These are phyloP conservation scores for Inonotus obliquus DNA, from an alignment of 1,284 basidiomycete genomes.

Conservation along the genomic window DNA sequence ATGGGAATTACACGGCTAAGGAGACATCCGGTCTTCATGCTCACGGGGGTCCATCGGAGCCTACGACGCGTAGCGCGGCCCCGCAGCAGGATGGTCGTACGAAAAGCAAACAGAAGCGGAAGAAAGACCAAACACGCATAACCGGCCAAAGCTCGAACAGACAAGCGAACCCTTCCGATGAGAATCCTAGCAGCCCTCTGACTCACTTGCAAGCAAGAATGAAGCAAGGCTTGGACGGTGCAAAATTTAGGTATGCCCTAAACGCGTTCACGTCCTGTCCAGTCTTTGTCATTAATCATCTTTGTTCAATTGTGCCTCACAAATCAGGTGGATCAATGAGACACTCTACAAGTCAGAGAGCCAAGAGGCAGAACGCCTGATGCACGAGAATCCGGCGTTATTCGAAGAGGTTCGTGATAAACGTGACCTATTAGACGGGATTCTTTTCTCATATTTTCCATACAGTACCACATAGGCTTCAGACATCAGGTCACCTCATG, in stretches of 20 bases:
- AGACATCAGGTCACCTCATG: slow-evolving; percentile 84
- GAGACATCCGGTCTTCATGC: background rate
- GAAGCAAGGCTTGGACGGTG: slow-evolving; percentile 77
- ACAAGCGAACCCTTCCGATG: background rate
- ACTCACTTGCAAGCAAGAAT: slow-evolving; percentile 73
- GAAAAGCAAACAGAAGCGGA: slow-evolving; percentile 9
- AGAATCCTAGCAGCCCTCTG: slow-evolving; percentile 33
- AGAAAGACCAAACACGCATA: slow-evolving; percentile 7
- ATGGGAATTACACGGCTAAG: too few species aligned
- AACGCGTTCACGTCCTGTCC: background rate
- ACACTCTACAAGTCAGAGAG: slow-evolving; percentile 82
- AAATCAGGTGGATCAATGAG: slow-evolving; percentile 78
- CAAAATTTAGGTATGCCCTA: slow-evolving; percentile 66
- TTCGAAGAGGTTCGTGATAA: slow-evolving; percentile 64
- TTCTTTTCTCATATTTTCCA: slow-evolving; percentile 3
- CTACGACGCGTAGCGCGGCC: background rate
- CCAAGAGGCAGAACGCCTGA: slow-evolving; percentile 68
- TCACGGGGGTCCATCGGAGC: background rate
- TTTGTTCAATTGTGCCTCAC: background rate
- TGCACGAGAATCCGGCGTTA: slow-evolving; percentile 72
- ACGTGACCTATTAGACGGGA: background rate
- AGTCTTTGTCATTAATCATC: background rate
- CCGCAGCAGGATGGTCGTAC: background rate
- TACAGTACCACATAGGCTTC: slow-evolving; percentile 88
- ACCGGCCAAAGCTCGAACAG: slow-evolving; percentile 13